A percentile compares a stretch with the other conserved stretches of the same genome.
Conservation (phyloP, 73 alveolate genomes). For the Paramecium tetraurelia region DNA sequence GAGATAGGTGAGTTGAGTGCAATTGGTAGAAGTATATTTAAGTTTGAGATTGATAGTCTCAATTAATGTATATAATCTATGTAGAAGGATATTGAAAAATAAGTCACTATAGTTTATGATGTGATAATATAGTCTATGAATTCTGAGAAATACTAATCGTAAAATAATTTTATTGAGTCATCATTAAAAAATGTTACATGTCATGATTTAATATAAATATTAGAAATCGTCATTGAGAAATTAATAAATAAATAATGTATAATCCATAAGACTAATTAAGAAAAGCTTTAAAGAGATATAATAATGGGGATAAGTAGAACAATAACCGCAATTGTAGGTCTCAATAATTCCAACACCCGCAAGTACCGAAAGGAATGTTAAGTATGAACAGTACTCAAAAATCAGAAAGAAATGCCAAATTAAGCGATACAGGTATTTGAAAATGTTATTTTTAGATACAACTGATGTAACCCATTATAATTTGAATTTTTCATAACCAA, state of each 20-base stretch:
- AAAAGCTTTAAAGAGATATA: background rate
- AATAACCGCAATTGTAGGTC: slow-evolving; percentile 4
- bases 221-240: background rate
- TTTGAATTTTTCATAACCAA: slow-evolving; percentile 10
- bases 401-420: slow-evolving; percentile 40
- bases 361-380: slow-evolving; percentile 49
- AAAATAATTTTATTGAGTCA: background rate
- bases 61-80: background rate
- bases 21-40: background rate
- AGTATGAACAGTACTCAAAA: slow-evolving; percentile 13
- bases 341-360: background rate
- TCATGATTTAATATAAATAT: background rate
- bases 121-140: background rate
- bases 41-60: background rate
- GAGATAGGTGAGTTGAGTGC: background rate
- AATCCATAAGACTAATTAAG: background rate
- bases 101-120: background rate
- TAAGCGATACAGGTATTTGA: slow-evolving; percentile 11
- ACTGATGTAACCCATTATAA: slow-evolving; percentile 46
- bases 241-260: slow-evolving; percentile 5
- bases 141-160: background rate
- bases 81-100: background rate
- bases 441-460: background rate
- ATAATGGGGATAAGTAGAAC: background rate
- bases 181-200: background rate